Percentiles rank a stretch among this genome's conserved stretches.
Conservation (phyloP, 305 asterid species). For the Fraxinus floribunda region DNA sequence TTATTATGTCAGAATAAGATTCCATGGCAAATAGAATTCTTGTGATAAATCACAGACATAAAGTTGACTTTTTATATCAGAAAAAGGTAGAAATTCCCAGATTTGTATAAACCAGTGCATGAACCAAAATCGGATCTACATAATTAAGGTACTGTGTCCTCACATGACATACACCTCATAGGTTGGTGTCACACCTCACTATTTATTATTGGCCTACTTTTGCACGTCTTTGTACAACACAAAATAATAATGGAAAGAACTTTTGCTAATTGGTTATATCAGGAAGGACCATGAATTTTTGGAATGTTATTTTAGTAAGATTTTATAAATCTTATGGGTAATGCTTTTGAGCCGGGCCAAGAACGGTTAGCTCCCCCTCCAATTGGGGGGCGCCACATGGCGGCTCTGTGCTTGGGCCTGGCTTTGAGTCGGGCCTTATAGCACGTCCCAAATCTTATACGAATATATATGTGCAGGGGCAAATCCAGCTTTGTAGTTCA, state of each 20-base stretch:
- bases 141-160: not conserved
- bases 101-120: not conserved
- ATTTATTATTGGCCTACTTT: not conserved
- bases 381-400: no score
- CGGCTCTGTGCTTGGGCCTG: no score
- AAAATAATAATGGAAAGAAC: not conserved
- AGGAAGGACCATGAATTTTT: not conserved
- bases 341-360: no score
- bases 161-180: conserved; percentile 21
- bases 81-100: not conserved
- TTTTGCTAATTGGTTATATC: not conserved
- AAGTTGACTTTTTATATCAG: not conserved
- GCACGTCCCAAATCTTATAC: no score
- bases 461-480: no score
- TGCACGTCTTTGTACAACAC: not conserved
- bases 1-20: not conserved
- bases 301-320: not conserved
- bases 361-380: no score
- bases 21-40: not conserved
- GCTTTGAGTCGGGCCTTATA: no score
- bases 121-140: not conserved
- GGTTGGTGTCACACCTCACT: not conserved
- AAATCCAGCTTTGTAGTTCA: no score
- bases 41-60: conserved; percentile 7
- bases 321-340: not conserved